phyloP scores from a whole-genome alignment of 2,329 filamentous ascomycete species.

The Epichloe typhina region DNA sequence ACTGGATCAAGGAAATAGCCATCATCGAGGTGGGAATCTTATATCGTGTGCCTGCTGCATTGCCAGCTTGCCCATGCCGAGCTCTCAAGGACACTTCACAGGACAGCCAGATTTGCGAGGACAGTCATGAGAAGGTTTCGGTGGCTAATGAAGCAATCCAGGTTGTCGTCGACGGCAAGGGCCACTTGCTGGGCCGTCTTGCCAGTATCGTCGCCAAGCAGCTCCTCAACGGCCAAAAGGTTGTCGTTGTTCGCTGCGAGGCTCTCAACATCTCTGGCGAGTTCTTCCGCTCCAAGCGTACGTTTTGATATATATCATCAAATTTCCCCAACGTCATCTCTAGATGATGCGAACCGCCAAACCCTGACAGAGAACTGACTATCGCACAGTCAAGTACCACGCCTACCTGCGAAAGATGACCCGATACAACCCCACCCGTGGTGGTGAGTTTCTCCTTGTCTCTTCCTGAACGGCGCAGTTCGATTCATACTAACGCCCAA shows the following conservation, averaged over 20 bases:
- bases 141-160: conserved; percentile 25
- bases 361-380: conserved; percentile 30
- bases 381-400: conserved; percentile 90
- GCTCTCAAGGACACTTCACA: neutral
- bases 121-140: conserved; percentile 5
- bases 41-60: conserved; percentile 3
- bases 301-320: conserved; percentile 32
- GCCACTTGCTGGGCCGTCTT: conserved; percentile 97
- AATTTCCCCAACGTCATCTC: neutral
- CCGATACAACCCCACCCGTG: conserved; percentile 97
- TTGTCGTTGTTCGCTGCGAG: conserved; percentile 97
- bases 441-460: conserved; percentile 51
- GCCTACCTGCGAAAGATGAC: conserved; percentile 99
- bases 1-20: neutral
- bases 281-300: conserved; percentile 99
- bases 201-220: conserved; percentile 98
- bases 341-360: neutral
- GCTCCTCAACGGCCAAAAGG: conserved; percentile 97
- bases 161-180: conserved; percentile 99
- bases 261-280: conserved; percentile 99
- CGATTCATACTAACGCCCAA: conserved; percentile 14
- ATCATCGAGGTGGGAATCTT: neutral
- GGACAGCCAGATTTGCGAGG: neutral
- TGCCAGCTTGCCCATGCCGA: neutral
- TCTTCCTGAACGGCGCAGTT: conserved; percentile 11